A percentile compares a stretch with the other conserved stretches of the same genome.
Evolutionary conservation across 1,139 yeast genomes (phyloP).

Genomic region (Wickerhamomyces sp.): DNA sequence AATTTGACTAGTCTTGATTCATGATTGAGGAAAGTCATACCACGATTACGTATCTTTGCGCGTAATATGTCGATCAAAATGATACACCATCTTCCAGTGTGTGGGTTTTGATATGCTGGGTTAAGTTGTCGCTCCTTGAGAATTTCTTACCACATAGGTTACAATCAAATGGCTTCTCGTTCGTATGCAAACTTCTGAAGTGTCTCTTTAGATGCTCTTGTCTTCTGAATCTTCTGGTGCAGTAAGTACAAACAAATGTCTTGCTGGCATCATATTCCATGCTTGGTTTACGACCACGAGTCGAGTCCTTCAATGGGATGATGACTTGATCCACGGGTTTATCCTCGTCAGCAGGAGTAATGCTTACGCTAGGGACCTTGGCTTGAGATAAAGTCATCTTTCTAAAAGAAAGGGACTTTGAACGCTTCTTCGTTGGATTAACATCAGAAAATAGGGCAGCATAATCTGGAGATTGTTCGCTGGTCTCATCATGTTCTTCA

Average conservation of each 20-base stretch:
- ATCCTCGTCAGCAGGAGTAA: neutral
- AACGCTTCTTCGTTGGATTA: slow-evolving; percentile 14
- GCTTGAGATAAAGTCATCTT: slow-evolving; percentile 6
- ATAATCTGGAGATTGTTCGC: slow-evolving; percentile 21
- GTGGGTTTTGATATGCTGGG: slow-evolving; percentile 74
- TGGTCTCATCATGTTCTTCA: neutral
- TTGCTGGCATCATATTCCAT: slow-evolving; percentile 31
- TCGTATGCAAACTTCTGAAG: slow-evolving; percentile 66
- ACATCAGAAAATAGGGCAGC: slow-evolving; percentile 24
- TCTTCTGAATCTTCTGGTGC: slow-evolving; percentile 63
- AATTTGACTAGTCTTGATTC: too few relatives aligned
- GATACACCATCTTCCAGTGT: neutral
- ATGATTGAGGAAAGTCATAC: too few relatives aligned
- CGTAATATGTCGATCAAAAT: too few relatives aligned
- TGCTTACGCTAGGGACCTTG: neutral
- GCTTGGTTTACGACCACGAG: slow-evolving; percentile 37
- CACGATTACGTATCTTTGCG: too few relatives aligned
- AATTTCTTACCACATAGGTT: slow-evolving; percentile 66
- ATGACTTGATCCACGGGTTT: slow-evolving; percentile 4
- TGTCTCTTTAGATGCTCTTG: slow-evolving; percentile 80
- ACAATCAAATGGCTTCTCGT: slow-evolving; percentile 73
- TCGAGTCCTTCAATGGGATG: slow-evolving; percentile 22
- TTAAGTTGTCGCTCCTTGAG: slow-evolving; percentile 69
- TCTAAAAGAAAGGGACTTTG: slow-evolving; percentile 13
- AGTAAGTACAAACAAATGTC: slow-evolving; percentile 35